phyloP scores from a whole-genome alignment of 345 rosid genomes.

The Xanthoceras sorbifolium region DNA sequence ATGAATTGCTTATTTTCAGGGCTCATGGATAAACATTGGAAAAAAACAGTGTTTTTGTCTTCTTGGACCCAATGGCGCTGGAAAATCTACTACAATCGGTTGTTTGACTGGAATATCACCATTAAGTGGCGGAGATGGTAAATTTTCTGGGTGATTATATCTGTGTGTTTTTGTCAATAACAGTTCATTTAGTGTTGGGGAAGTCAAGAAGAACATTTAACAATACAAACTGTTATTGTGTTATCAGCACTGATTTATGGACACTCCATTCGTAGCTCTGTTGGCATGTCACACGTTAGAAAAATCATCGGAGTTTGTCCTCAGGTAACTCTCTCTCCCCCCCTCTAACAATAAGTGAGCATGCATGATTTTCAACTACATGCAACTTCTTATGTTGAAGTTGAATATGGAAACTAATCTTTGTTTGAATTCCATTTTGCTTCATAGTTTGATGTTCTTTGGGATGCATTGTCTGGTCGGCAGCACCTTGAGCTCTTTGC shows the following conservation, averaged over 20 bases:
- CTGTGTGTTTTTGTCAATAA: not conserved
- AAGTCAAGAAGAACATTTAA: not conserved
- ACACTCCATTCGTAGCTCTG: slow-evolving; percentile 67
- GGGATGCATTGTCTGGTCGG: slow-evolving; percentile 81
- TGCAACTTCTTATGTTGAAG: slow-evolving; percentile 13
- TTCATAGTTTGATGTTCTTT: slow-evolving; percentile 79
- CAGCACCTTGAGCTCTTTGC: slow-evolving; percentile 87
- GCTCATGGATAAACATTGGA: slow-evolving; percentile 75
- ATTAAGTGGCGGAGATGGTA: slow-evolving; percentile 82
- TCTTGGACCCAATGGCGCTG: slow-evolving; percentile 96
- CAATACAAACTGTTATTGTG: not conserved
- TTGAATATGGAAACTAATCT: slow-evolving; percentile 16
- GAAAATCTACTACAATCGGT: slow-evolving; percentile 83
- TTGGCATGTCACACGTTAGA: slow-evolving; percentile 82
- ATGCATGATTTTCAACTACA: slow-evolving; percentile 9
- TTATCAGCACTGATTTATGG: slow-evolving; percentile 73
- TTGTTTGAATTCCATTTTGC: slow-evolving; percentile 9
- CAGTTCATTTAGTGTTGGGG: not conserved
- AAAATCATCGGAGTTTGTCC: slow-evolving; percentile 88
- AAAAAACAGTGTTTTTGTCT: slow-evolving; percentile 88
- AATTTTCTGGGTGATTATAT: slow-evolving; percentile 5
- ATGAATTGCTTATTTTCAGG: slow-evolving; percentile 41
- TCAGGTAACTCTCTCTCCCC: slow-evolving; percentile 50
- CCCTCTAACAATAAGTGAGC: not conserved
- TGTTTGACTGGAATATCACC: slow-evolving; percentile 86